Evolutionary conservation across 1,284 basidiomycete species (phyloP).

Genomic region (Heliocybe sulcata): DNA sequence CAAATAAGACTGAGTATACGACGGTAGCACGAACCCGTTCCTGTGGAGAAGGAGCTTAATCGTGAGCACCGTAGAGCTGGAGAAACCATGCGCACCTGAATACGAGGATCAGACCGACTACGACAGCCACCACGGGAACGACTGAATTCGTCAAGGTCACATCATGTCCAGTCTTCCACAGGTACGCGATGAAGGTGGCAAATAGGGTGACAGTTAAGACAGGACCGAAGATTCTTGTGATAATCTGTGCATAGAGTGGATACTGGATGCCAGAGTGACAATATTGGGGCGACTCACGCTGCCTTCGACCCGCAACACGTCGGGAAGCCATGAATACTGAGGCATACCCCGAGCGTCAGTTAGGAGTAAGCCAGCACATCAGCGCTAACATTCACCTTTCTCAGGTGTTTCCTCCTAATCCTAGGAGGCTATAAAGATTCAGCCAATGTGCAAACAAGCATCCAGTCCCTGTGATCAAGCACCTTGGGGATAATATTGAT

Average conservation of each 20-base stretch:
- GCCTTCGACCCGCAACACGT: slow-evolving; percentile 75
- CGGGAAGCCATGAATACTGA: slow-evolving; percentile 86
- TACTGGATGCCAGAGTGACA: not conserved
- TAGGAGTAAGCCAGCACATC: not conserved
- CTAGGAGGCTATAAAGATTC: not conserved
- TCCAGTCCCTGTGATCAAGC: not conserved
- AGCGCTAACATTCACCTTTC: not conserved
- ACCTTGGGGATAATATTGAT: not conserved
- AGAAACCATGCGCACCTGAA: slow-evolving; percentile 45
- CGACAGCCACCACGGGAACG: slow-evolving; percentile 82
- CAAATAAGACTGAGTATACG: not conserved
- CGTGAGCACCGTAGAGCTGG: not conserved
- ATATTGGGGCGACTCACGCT: slow-evolving; percentile 39
- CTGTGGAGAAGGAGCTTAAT: slow-evolving; percentile 8
- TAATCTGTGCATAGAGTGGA: too few relatives aligned
- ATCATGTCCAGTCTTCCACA: slow-evolving; percentile 41
- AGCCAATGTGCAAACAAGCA: not conserved
- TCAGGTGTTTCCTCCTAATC: not conserved
- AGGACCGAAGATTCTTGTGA: slow-evolving; percentile 64
- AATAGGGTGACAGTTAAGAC: slow-evolving; percentile 80
- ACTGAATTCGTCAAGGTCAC: slow-evolving; percentile 66
- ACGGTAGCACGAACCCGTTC: slow-evolving; percentile 19
- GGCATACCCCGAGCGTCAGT: not conserved
- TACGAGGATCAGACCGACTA: slow-evolving; percentile 75
- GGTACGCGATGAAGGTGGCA: slow-evolving; percentile 54